phyloP scores from a whole-genome alignment of 371 early-diverging fungal genomes.

The Mucor indicus region DNA sequence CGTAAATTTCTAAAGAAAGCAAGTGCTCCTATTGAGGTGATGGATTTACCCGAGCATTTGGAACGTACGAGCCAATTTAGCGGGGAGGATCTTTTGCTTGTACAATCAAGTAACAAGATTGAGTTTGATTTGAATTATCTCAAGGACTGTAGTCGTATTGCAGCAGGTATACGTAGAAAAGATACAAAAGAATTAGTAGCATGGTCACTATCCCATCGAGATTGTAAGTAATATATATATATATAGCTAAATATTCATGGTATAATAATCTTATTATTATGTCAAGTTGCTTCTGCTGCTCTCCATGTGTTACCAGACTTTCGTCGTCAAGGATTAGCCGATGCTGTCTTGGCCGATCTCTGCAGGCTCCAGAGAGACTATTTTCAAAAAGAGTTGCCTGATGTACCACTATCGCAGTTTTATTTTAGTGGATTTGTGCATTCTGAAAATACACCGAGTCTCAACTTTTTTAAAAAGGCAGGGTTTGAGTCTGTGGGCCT shows the following conservation, averaged over 20 bases:
- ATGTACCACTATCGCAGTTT: background rate
- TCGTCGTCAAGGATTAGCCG: slow-evolving; percentile 10
- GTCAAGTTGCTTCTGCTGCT: slow-evolving; percentile 7
- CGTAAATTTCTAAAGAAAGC: slow-evolving; percentile 2
- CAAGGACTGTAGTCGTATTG: slow-evolving; percentile 1
- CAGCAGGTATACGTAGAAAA: background rate
- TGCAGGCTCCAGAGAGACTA: background rate
- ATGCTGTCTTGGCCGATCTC: background rate
- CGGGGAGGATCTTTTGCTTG: background rate
- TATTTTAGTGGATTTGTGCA: slow-evolving; percentile 6
- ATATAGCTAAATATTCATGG: background rate
- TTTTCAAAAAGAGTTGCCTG: background rate
- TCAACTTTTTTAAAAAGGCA: slow-evolving; percentile 3
- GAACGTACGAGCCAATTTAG: background rate
- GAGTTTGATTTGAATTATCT: slow-evolving; percentile 2
- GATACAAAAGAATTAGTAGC: slow-evolving; percentile 8
- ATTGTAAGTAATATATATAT: slow-evolving; percentile 7
- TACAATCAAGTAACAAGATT: slow-evolving; percentile 1
- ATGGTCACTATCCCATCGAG: slow-evolving; percentile 11
- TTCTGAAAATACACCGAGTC: slow-evolving; percentile 1
- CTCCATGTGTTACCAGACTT: slow-evolving; percentile 10
- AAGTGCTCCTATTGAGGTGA: background rate
- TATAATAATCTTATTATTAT: too few relatives aligned
- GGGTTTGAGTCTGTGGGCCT: background rate
- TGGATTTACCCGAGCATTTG: too few relatives aligned